These are phyloP conservation scores for Sarocladium brachiariae DNA, from an alignment of 2,329 filamentous ascomycete genomes.

Conservation along the genomic window DNA sequence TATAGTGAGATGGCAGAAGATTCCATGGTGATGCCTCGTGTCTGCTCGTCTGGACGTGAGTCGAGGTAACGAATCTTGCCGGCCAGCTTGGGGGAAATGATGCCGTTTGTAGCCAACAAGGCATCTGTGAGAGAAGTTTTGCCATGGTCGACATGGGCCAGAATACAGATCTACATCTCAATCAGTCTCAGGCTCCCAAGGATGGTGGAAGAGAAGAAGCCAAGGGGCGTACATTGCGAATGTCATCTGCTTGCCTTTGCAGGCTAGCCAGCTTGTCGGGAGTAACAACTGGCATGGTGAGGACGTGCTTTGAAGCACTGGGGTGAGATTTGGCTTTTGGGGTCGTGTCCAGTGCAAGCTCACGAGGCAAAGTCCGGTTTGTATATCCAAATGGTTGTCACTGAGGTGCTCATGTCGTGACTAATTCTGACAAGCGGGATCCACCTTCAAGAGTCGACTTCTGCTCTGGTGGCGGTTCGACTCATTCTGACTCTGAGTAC, in stretches of 20 bases:
- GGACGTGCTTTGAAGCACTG: neutral
- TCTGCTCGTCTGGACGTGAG: slow-evolving; percentile 91
- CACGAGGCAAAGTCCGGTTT: neutral
- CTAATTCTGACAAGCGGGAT: slow-evolving; percentile 7
- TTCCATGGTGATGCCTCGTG: slow-evolving; percentile 98
- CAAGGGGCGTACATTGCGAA: slow-evolving; percentile 70
- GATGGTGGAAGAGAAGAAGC: too few relatives aligned
- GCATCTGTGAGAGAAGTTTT: slow-evolving; percentile 97
- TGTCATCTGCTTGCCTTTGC: slow-evolving; percentile 78
- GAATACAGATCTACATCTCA: slow-evolving; percentile 69
- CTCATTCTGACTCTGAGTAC: slow-evolving; percentile 6
- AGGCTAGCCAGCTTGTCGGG: slow-evolving; percentile 86
- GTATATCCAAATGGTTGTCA: slow-evolving; percentile 6
- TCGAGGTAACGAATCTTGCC: slow-evolving; percentile 98
- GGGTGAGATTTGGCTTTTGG: neutral
- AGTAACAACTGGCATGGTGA: slow-evolving; percentile 81
- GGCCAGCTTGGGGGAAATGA: slow-evolving; percentile 94
- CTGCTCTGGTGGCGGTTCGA: neutral
- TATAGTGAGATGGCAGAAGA: slow-evolving; percentile 95
- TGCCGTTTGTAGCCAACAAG: slow-evolving; percentile 95
- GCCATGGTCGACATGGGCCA: slow-evolving; percentile 96
- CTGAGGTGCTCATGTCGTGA: slow-evolving; percentile 8
- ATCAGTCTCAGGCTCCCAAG: slow-evolving; percentile 14
- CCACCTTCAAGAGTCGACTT: slow-evolving; percentile 1
- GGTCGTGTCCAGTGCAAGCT: neutral